phyloP scores from a whole-genome alignment of 176 grass and related monocot species.

The Tillandsia leiboldiana region DNA sequence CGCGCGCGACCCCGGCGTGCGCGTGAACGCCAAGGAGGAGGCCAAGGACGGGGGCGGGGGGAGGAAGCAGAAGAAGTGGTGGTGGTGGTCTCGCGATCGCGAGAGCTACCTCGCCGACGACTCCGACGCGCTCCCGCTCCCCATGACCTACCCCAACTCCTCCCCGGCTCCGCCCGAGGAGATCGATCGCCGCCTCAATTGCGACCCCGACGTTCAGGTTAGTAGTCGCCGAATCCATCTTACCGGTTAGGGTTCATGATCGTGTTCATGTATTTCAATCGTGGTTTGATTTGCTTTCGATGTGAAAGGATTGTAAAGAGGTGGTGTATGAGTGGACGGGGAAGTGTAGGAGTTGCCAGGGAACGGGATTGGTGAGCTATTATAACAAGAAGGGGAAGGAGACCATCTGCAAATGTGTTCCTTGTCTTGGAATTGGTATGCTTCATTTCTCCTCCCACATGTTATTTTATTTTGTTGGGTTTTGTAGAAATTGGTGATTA shows the following conservation, averaged over 20 bases:
- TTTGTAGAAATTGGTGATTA: background rate
- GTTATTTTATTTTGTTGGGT: background rate
- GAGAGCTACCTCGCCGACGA: conserved; percentile 88
- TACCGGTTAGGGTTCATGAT: background rate
- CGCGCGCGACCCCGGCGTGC: conserved; percentile 56
- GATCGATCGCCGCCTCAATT: conserved; percentile 71
- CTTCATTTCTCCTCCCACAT: conserved; percentile 4
- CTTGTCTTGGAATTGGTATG: conserved; percentile 78
- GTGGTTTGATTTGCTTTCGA: background rate
- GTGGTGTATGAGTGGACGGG: conserved; percentile 89
- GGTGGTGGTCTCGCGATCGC: conserved; percentile 68
- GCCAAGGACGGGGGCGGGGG: conserved; percentile 13
- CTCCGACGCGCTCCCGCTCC: conserved; percentile 67
- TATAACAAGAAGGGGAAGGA: conserved; percentile 80
- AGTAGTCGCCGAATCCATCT: background rate
- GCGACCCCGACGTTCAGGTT: conserved; percentile 62
- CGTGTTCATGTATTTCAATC: background rate
- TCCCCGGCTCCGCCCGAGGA: conserved; percentile 65
- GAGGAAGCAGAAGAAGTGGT: conserved; percentile 53
- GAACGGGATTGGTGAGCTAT: conserved; percentile 86
- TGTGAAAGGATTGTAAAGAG: conserved; percentile 70
- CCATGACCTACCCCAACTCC: conserved; percentile 56
- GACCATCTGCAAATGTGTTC: conserved; percentile 90
- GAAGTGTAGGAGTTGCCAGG: conserved; percentile 93
- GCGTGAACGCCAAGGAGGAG: conserved; percentile 73